These are phyloP conservation scores for Solanum paucissectum DNA, from an alignment of 257 asterid genomes.

Conservation along the genomic window DNA sequence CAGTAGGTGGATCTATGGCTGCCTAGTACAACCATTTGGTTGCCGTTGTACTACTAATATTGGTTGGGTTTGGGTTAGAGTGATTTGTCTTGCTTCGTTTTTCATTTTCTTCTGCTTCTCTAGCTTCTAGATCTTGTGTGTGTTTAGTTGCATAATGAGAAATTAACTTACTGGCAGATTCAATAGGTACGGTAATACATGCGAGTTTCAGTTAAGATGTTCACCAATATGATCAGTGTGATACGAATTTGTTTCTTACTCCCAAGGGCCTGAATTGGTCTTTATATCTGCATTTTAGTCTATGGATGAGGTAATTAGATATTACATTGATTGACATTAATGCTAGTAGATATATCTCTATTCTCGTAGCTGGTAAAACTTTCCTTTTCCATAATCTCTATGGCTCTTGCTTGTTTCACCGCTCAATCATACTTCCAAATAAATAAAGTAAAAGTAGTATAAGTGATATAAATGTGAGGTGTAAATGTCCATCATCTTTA, in stretches of 20 bases:
- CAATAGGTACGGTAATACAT: background rate
- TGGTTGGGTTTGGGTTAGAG: background rate
- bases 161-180: background rate
- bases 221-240: background rate
- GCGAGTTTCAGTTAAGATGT: background rate
- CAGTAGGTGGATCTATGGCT: background rate
- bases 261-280: background rate
- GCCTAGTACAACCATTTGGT: background rate
- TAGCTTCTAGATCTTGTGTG: background rate
- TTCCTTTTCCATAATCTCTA: background rate
- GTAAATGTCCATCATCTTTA: background rate
- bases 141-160: background rate
- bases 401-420: background rate
- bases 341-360: background rate
- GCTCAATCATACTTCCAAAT: background rate
- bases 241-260: background rate
- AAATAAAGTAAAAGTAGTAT: background rate
- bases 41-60: background rate
- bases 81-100: background rate
- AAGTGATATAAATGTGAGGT: background rate
- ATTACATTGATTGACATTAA: background rate
- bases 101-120: background rate
- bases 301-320: background rate
- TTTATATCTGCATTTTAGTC: background rate
- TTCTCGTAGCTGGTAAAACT: background rate